Evolutionary conservation across 177 flowering plant genomes (phyloP).

Genomic region (Telopea speciosissima): DNA sequence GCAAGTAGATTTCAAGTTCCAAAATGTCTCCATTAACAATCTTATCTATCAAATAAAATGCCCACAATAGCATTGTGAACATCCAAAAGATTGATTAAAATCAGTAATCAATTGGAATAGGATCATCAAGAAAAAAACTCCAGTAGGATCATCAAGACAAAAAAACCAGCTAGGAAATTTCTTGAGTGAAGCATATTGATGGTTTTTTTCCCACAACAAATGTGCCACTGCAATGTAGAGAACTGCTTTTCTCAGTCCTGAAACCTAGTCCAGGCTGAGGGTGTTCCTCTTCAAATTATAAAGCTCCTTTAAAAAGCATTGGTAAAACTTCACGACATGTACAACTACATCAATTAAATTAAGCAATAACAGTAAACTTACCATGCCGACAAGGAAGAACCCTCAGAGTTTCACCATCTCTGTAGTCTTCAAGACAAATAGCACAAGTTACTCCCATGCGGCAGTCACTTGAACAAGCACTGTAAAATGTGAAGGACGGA

Average conservation of each 20-base stretch:
- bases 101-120: background rate
- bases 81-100: too few species aligned
- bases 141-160: background rate
- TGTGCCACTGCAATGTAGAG: background rate
- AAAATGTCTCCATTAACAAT: background rate
- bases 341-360: background rate
- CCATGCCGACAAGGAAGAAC: slow-evolving; percentile 65
- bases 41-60: background rate
- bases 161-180: background rate
- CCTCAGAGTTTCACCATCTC: slow-evolving; percentile 44
- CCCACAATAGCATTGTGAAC: background rate
- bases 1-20: background rate
- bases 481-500: slow-evolving; percentile 33
- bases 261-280: background rate
- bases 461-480: slow-evolving; percentile 12
- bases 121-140: background rate
- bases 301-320: background rate
- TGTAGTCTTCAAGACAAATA: slow-evolving; percentile 66
- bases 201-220: background rate
- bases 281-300: background rate
- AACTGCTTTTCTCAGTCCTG: background rate
- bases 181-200: background rate
- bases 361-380: slow-evolving; percentile 13
- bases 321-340: background rate
- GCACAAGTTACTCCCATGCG: slow-evolving; percentile 42